Percentiles rank a stretch among this genome's conserved stretches.
phyloP scores from a whole-genome alignment of 352 stramenopile species.

The Phytophthora sansomeana region DNA sequence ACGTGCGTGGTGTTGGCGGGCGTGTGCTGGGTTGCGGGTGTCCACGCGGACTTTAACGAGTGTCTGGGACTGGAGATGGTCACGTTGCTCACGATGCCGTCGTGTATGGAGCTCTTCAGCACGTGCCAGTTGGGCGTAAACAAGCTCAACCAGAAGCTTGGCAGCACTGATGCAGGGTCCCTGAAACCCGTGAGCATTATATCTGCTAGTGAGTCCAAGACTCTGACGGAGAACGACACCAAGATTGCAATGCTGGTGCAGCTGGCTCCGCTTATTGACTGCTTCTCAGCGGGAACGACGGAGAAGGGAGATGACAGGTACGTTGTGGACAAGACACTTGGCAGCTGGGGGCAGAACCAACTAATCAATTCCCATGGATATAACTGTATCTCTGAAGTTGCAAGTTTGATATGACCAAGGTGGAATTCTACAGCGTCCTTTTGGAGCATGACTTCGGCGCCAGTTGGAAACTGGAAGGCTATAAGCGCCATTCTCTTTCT shows the following conservation, averaged over 20 bases:
- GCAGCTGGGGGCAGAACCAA: background rate
- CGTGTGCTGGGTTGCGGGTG: slow-evolving; percentile 12
- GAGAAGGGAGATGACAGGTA: slow-evolving; percentile 16
- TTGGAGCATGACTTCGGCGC: slow-evolving; percentile 43
- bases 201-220: slow-evolving; percentile 66
- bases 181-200: slow-evolving; percentile 68
- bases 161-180: slow-evolving; percentile 9
- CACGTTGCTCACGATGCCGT: slow-evolving; percentile 35
- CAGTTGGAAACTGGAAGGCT: slow-evolving; percentile 60
- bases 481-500: slow-evolving; percentile 62
- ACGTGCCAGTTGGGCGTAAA: slow-evolving; percentile 52
- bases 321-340: background rate
- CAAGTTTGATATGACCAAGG: slow-evolving; percentile 64
- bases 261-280: slow-evolving; percentile 53
- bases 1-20: slow-evolving; percentile 3
- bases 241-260: slow-evolving; percentile 67
- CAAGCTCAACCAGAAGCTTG: slow-evolving; percentile 66
- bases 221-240: slow-evolving; percentile 42
- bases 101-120: slow-evolving; percentile 54
- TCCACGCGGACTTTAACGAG: slow-evolving; percentile 50
- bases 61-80: slow-evolving; percentile 67
- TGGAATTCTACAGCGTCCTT: slow-evolving; percentile 76
- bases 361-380: background rate
- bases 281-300: slow-evolving; percentile 18
- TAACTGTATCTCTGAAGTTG: slow-evolving; percentile 40